Percentiles rank a stretch among this genome's conserved stretches.
These are phyloP conservation scores for Coniochaeta sp. DNA, from an alignment of 2,329 filamentous ascomycete species.

Conservation along the genomic window DNA sequence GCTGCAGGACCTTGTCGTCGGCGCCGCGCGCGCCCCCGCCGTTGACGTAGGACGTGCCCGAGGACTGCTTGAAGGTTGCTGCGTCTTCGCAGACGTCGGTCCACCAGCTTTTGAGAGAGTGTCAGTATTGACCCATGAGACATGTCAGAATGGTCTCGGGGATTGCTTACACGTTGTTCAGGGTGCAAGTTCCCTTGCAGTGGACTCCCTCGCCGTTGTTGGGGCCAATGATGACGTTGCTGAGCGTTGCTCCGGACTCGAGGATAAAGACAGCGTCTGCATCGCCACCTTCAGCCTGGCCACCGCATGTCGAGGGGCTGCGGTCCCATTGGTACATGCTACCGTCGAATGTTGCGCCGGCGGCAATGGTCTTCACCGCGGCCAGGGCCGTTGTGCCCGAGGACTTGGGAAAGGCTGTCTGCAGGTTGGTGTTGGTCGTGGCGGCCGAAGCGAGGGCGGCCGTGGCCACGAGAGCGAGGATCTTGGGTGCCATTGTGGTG, in stretches of 20 bases:
- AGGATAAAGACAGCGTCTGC: constrained; percentile 42
- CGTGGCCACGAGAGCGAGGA: constrained; percentile 8
- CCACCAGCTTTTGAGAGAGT: constrained; percentile 30
- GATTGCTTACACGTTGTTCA: constrained; percentile 26
- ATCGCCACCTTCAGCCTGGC: constrained; percentile 17
- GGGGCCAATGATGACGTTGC: constrained; percentile 44
- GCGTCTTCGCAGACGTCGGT: constrained; percentile 27
- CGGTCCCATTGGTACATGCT: constrained; percentile 28
- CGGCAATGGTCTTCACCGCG: constrained; percentile 35
- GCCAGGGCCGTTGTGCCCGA: constrained; percentile 30
- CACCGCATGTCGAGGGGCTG: constrained; percentile 15
- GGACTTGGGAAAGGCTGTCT: constrained; percentile 26
- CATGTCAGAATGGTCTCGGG: too few relatives aligned
- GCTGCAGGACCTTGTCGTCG: constrained; percentile 29
- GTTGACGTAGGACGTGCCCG: constrained; percentile 27
- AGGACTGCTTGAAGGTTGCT: constrained; percentile 27
- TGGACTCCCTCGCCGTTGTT: constrained; percentile 41
- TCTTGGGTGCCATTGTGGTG: constrained; percentile 8
- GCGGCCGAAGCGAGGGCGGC: constrained; percentile 11
- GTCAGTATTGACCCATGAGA: too few relatives aligned
- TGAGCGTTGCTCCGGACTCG: constrained; percentile 39
- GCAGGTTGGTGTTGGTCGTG: constrained; percentile 18
- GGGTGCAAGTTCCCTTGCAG: constrained; percentile 37
- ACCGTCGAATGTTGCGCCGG: constrained; percentile 37
- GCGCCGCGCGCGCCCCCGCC: constrained; percentile 30